phyloP scores from a whole-genome alignment of 1,284 basidiomycete species.

The Meira nashicola region DNA sequence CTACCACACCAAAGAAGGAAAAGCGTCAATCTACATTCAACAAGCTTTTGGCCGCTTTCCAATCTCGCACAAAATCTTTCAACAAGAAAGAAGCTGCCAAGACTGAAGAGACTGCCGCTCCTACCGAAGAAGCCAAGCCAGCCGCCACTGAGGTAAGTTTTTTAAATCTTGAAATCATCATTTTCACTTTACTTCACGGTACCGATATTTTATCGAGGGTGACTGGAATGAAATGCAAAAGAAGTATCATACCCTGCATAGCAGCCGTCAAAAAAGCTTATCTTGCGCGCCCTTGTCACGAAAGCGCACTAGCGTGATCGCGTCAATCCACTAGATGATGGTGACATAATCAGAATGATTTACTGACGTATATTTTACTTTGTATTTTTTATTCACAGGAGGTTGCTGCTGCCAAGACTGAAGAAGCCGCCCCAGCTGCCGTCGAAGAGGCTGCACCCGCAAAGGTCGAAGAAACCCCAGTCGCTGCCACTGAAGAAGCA shows the following conservation, averaged over 20 bases:
- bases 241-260: too few relatives aligned
- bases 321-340: conserved; percentile 2
- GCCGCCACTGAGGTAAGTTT: conserved; percentile 1
- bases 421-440: conserved; percentile 16
- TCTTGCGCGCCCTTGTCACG: too few relatives aligned
- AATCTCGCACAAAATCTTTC: not conserved
- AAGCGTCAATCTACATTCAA: conserved; percentile 36
- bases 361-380: not conserved
- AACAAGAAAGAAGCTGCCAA: conserved; percentile 35
- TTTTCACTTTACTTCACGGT: not conserved
- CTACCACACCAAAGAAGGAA: conserved; percentile 39
- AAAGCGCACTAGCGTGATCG: conserved; percentile 5
- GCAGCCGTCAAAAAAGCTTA: too few relatives aligned
- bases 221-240: too few relatives aligned
- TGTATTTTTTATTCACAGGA: conserved; percentile 1
- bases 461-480: conserved; percentile 19
- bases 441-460: conserved; percentile 15
- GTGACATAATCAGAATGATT: too few relatives aligned
- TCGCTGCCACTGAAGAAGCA: conserved; percentile 18
- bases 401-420: conserved; percentile 11
- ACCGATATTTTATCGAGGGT: not conserved
- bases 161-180: not conserved
- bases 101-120: conserved; percentile 26
- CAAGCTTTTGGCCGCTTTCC: conserved; percentile 33
- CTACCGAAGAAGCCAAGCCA: conserved; percentile 24